Conservation (phyloP, 2,329 filamentous ascomycete species). For the Colletotrichum spinosum region DNA sequence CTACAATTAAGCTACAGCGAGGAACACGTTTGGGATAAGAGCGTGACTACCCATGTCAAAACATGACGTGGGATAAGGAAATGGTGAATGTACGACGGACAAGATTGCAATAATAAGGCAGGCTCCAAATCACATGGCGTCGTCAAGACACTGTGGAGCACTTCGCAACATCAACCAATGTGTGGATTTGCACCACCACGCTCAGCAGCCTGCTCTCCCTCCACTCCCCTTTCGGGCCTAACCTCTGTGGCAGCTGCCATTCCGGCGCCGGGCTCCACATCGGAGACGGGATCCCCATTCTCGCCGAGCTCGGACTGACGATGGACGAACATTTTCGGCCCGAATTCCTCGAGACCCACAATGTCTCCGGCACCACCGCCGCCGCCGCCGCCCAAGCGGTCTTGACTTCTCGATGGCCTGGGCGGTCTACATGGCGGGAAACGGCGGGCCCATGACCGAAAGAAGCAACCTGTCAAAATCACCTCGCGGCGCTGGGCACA, state of each 20-base stretch:
- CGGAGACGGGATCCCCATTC: conserved; percentile 13
- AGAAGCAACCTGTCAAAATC: neutral
- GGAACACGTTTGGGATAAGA: too few relatives aligned
- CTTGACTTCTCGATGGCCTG: neutral
- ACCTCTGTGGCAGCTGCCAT: neutral
- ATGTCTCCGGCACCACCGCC: neutral
- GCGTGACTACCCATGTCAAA: too few relatives aligned
- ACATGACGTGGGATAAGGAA: too few relatives aligned
- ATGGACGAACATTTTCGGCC: conserved; percentile 1
- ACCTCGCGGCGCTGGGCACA: neutral
- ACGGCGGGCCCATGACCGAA: neutral
- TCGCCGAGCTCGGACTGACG: conserved; percentile 16
- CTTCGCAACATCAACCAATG: too few relatives aligned
- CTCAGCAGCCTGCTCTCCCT: too few relatives aligned
- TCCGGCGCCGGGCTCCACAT: conserved; percentile 5
- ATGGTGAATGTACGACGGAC: too few relatives aligned
- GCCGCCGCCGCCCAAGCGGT: neutral
- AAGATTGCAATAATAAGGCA: too few relatives aligned
- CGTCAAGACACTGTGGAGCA: too few relatives aligned
- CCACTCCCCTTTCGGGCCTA: too few relatives aligned
- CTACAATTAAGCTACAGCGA: too few relatives aligned
- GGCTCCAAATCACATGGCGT: too few relatives aligned
- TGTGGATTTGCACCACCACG: too few relatives aligned
- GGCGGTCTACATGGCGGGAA: neutral
- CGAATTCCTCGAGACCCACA: conserved; percentile 8